These are phyloP conservation scores for Trametes punicea DNA, from an alignment of 768 basidiomycete genomes.

Conservation along the genomic window DNA sequence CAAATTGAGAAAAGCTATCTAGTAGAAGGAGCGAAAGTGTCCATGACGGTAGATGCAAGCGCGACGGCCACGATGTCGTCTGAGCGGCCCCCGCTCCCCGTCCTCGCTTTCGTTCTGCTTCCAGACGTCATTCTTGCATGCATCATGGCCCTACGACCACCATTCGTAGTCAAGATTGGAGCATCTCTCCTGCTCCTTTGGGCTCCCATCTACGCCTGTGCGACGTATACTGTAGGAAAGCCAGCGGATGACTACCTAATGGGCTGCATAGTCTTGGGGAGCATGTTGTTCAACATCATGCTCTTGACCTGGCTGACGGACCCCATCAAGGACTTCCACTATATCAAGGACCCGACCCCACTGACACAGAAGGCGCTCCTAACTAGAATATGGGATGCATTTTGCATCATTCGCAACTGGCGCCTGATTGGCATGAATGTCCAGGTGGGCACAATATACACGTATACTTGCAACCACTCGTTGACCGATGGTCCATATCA, in stretches of 20 bases:
- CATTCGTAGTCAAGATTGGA: background rate
- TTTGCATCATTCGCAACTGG: conserved; percentile 3
- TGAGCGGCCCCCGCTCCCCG: background rate
- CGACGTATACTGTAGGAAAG: background rate
- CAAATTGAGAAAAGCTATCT: background rate
- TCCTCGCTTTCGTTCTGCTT: background rate
- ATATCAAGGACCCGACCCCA: background rate
- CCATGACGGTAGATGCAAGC: background rate
- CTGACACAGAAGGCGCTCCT: background rate
- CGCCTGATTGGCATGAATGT: conserved; percentile 21
- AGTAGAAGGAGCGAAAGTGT: background rate
- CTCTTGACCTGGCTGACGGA: background rate
- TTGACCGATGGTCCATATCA: background rate
- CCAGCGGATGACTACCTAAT: background rate
- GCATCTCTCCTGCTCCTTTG: background rate
- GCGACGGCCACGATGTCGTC: background rate
- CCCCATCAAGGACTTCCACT: background rate
- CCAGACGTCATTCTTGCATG: background rate
- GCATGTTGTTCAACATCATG: background rate
- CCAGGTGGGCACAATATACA: conserved; percentile 9
- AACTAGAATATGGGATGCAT: background rate
- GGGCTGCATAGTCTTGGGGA: background rate
- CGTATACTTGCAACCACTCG: background rate
- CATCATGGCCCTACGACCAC: background rate
- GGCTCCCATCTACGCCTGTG: background rate